Percentiles rank a stretch among this genome's conserved stretches.
phyloP scores from a whole-genome alignment of 2,329 filamentous ascomycete genomes.

The Aspergillus unguis region DNA sequence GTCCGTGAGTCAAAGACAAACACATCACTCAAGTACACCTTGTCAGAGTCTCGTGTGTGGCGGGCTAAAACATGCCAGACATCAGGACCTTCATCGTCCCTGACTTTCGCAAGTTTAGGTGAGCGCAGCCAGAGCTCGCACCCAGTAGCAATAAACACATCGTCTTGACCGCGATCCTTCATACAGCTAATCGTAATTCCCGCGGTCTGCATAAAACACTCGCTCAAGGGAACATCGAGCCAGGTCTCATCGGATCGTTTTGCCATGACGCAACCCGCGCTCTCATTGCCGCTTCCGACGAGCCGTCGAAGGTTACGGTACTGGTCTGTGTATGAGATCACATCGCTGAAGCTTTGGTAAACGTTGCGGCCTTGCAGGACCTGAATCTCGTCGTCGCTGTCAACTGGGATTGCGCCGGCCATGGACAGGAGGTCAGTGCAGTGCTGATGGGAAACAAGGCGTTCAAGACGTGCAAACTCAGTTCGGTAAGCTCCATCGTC shows the following conservation, averaged over 20 bases:
- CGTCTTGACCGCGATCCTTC: slow-evolving; percentile 18
- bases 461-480: slow-evolving; percentile 29
- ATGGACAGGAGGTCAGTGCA: slow-evolving; percentile 7
- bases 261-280: slow-evolving; percentile 21
- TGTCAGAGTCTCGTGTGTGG: slow-evolving; percentile 18
- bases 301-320: slow-evolving; percentile 20
- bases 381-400: slow-evolving; percentile 13
- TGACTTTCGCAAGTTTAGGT: slow-evolving; percentile 7
- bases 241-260: slow-evolving; percentile 16
- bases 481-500: slow-evolving; percentile 16
- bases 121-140: slow-evolving; percentile 25
- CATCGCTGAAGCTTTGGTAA: slow-evolving; percentile 18
- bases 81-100: slow-evolving; percentile 6
- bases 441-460: slow-evolving; percentile 23
- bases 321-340: slow-evolving; percentile 18
- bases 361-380: slow-evolving; percentile 19
- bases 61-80: slow-evolving; percentile 24
- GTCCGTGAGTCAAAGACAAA: slow-evolving; percentile 30
- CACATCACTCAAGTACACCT: slow-evolving; percentile 24
- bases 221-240: slow-evolving; percentile 21
- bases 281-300: slow-evolving; percentile 19
- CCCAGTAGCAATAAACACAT: slow-evolving; percentile 30
- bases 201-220: slow-evolving; percentile 16
- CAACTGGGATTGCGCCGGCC: not conserved
- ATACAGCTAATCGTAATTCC: slow-evolving; percentile 37